These are phyloP conservation scores for Penicillium sp. DNA, from an alignment of 2,329 filamentous ascomycete genomes.

Conservation along the genomic window DNA sequence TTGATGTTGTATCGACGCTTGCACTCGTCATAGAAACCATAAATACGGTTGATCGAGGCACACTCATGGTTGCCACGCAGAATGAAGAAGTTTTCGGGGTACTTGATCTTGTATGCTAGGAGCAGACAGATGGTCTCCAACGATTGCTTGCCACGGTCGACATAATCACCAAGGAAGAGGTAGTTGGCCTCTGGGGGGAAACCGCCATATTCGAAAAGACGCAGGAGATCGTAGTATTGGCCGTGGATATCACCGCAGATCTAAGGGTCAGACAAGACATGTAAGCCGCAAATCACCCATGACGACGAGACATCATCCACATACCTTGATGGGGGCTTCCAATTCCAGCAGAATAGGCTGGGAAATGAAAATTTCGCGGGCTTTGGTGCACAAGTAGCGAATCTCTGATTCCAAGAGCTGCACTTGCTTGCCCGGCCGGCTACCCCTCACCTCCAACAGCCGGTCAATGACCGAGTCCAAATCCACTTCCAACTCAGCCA, in stretches of 20 bases:
- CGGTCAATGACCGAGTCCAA: slow-evolving; percentile 99
- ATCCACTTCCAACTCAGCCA: slow-evolving; percentile 85
- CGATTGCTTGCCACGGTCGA: slow-evolving; percentile 98
- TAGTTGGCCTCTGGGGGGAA: slow-evolving; percentile 99
- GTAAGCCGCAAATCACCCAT: not conserved
- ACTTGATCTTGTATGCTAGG: slow-evolving; percentile 99
- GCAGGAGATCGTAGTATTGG: slow-evolving; percentile 96
- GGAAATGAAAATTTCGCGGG: slow-evolving; percentile 98
- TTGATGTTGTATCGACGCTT: slow-evolving; percentile 99
- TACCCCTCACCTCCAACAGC: slow-evolving; percentile 93
- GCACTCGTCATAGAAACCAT: slow-evolving; percentile 99
- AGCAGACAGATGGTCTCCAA: slow-evolving; percentile 97
- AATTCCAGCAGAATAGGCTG: slow-evolving; percentile 97
- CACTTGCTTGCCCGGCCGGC: slow-evolving; percentile 96
- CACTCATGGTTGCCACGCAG: slow-evolving; percentile 98
- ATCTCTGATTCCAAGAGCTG: slow-evolving; percentile 96
- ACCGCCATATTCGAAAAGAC: slow-evolving; percentile 95
- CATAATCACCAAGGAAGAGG: slow-evolving; percentile 97
- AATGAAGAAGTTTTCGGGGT: slow-evolving; percentile 99
- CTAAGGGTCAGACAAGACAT: slow-evolving; percentile 45
- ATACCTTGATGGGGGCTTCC: slow-evolving; percentile 97
- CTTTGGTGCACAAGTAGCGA: slow-evolving; percentile 94
- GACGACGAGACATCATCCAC: not conserved
- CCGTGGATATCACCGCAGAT: slow-evolving; percentile 99
- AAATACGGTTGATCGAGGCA: slow-evolving; percentile 97